Evolutionary conservation across 2,329 filamentous ascomycete species (phyloP), one percentile per base, ranked within the genome.

Genomic region (Botrytis squamosa): DNA sequence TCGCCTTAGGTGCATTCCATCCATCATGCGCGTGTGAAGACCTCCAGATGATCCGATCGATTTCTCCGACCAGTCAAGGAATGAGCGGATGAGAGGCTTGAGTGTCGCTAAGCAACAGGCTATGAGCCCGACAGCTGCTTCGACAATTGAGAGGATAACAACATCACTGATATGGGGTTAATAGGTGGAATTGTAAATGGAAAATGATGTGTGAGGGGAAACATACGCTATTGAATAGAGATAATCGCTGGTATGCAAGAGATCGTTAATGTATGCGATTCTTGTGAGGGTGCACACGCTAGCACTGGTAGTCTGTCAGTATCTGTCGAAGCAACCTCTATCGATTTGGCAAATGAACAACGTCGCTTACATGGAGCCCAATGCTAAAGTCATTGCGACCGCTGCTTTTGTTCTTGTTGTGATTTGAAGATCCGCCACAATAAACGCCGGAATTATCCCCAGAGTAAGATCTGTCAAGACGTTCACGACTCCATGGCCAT

Each of bases 381-480:
- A 77, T 29, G 75, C 76, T 10, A 80, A 74, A 65, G 80, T 77
- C 18, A 78, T 38, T 33, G 75, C 76, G n/a, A 84, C 77, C 33
- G 80, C 83, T 22, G 83, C 62, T 75, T 84, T 84, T 9, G 82
- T 82, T 63, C 80, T 77, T 0, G 60, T 76, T 63, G 81, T 83
- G 78, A 85, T 83, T 52, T 81, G 78, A 6, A 84, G 77, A 46
- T 82, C 80, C 80, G 81, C 83, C 20, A 85, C 83, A 12, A 85
- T 74, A 52, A 83, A 81, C 33, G 83, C 80, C 1, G 84, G 83
- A 4, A 85, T 78, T 2, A 83, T 80, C 49, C 81, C 82, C 59
- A 83, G 80, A 5, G 80, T 81, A 80, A 83, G 83, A 73, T 85
- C 84, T 20, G 81, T 81, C 66, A 78, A 68, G 70, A 80, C 81